Percentiles rank a stretch among this genome's conserved stretches.
phyloP scores from a whole-genome alignment of 768 basidiomycete genomes.

The Kwoniella dejecticola region DNA sequence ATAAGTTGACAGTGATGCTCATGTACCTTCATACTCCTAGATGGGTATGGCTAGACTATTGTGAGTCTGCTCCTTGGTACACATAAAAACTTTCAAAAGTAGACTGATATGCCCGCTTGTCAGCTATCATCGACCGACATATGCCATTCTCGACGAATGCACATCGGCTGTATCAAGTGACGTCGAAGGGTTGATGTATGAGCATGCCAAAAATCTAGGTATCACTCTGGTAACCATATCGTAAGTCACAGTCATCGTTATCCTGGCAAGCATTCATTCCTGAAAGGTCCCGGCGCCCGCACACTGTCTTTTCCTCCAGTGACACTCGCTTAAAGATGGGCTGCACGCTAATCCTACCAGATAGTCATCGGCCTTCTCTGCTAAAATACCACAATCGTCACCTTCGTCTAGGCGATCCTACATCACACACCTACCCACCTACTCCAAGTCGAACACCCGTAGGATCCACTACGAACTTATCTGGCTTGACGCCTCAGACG shows the following conservation, averaged over 20 bases:
- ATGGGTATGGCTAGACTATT: slow-evolving; percentile 94
- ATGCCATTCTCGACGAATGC: slow-evolving; percentile 67
- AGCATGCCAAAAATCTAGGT: slow-evolving; percentile 80
- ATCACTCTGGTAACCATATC: slow-evolving; percentile 94
- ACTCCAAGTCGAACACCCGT: slow-evolving; percentile 64
- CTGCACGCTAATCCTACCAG: background rate
- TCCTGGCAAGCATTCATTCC: too few relatives aligned
- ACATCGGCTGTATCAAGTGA: slow-evolving; percentile 95
- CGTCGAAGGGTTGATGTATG: slow-evolving; percentile 94
- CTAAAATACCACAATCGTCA: slow-evolving; percentile 87
- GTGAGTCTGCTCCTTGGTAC: too few relatives aligned
- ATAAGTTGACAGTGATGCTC: too few relatives aligned
- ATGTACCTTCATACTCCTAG: too few relatives aligned
- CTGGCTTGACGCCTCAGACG: slow-evolving; percentile 6
- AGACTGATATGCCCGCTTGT: background rate
- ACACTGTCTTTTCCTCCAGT: too few relatives aligned
- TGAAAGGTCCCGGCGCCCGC: too few relatives aligned
- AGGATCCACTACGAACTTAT: background rate
- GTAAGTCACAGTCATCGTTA: too few relatives aligned
- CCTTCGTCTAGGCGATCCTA: slow-evolving; percentile 70
- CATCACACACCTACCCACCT: slow-evolving; percentile 63
- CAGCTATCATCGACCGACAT: slow-evolving; percentile 52
- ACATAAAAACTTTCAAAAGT: background rate
- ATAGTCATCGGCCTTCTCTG: slow-evolving; percentile 67
- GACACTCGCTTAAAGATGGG: too few relatives aligned